These are phyloP conservation scores for Aspergillus nanangensis DNA, from an alignment of 495 filamentous ascomycete genomes.

Conservation along the genomic window DNA sequence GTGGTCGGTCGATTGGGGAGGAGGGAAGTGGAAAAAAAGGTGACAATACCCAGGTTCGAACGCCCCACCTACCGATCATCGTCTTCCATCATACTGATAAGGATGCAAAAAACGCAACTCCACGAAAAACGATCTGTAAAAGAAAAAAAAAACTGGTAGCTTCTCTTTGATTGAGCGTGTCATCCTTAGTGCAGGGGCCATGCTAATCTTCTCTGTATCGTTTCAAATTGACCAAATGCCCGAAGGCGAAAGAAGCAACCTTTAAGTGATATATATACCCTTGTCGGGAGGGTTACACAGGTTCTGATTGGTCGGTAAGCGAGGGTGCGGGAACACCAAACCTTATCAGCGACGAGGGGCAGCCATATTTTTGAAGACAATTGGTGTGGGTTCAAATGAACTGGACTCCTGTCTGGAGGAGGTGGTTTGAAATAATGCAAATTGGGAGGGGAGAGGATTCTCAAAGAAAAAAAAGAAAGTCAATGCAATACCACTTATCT, in stretches of 20 bases:
- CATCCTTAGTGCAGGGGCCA: slow-evolving; percentile 99
- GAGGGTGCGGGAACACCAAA: slow-evolving; percentile 13
- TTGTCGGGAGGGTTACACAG: not conserved
- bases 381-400: no score
- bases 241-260: slow-evolving; percentile 45
- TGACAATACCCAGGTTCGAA: slow-evolving; percentile 5
- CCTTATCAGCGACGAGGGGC: no score
- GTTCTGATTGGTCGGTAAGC: slow-evolving; percentile 11
- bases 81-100: no score
- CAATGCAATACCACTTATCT: no score
- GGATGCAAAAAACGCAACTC: slow-evolving; percentile 6
- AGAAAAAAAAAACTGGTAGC: slow-evolving; percentile 71
- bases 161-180: slow-evolving; percentile 99
- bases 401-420: no score
- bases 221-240: slow-evolving; percentile 82
- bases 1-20: no score
- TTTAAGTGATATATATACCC: slow-evolving; percentile 25
- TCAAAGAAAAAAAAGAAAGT: no score
- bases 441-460: no score
- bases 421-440: no score
- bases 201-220: slow-evolving; percentile 97
- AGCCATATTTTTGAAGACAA: no score
- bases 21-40: slow-evolving; percentile 7
- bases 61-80: not conserved
- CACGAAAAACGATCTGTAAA: slow-evolving; percentile 18